Conservation (phyloP, 148 eudicot species). For the Spergularia bocconei region DNA sequence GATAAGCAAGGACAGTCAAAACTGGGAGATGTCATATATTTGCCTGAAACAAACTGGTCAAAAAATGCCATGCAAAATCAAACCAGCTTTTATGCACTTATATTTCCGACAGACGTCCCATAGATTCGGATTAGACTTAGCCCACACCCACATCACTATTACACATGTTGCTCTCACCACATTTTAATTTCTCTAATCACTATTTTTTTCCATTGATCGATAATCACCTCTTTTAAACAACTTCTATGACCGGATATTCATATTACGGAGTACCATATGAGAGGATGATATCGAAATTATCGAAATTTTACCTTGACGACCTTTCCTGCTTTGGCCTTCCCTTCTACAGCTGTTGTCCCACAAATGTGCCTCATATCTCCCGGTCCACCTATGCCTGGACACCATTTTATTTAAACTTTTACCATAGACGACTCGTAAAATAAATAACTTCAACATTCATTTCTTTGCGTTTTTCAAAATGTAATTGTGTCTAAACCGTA, state of each 20-base stretch:
- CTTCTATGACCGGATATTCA: too few species aligned
- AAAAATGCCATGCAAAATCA: conserved; percentile 21
- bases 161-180: not conserved
- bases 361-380: conserved; percentile 82
- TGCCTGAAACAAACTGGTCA: conserved; percentile 22
- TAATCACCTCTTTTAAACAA: too few species aligned
- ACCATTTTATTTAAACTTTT: not conserved
- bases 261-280: too few species aligned
- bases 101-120: conserved; percentile 27
- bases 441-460: too few species aligned
- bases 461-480: too few species aligned
- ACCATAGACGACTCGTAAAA: too few species aligned
- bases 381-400: conserved; percentile 31
- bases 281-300: too few species aligned
- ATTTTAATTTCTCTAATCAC: too few species aligned
- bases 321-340: conserved; percentile 85
- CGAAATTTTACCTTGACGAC: conserved; percentile 59
- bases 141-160: too few species aligned
- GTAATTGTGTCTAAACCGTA: too few species aligned
- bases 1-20: conserved; percentile 6
- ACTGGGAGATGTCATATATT: not conserved
- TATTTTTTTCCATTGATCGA: too few species aligned
- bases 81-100: conserved; percentile 22
- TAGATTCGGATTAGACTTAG: conserved; percentile 9
- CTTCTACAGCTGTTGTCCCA: conserved; percentile 88